A percentile compares a stretch with the other conserved stretches of the same genome.
Evolutionary conservation across 2,329 filamentous ascomycete genomes (phyloP).

Genomic region (Hymenoscyphus fraxineus): DNA sequence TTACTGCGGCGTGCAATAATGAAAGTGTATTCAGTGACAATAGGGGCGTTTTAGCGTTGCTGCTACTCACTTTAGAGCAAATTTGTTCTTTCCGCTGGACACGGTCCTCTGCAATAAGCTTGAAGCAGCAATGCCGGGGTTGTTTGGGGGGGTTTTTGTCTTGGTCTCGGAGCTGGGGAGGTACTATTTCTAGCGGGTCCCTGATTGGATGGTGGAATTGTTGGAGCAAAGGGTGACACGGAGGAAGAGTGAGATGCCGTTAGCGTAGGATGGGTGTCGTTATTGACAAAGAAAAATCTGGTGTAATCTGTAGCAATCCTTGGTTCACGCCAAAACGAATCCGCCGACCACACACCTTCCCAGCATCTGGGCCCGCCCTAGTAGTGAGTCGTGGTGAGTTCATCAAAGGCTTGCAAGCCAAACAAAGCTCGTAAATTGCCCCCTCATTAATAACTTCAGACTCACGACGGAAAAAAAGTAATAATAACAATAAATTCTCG

Average conservation of each 20-base stretch:
- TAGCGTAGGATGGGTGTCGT: constrained; percentile 19
- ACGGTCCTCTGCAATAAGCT: background rate
- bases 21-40: background rate
- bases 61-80: background rate
- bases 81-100: background rate
- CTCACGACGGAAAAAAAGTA: background rate
- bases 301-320: constrained; percentile 10
- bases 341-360: constrained; percentile 2
- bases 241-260: constrained; percentile 13
- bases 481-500: constrained; percentile 1
- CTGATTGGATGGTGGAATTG: background rate
- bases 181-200: background rate
- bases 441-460: constrained; percentile 2
- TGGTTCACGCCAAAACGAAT: background rate
- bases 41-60: background rate
- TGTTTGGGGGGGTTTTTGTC: background rate
- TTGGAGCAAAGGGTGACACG: constrained; percentile 15
- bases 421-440: background rate
- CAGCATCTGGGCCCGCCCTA: background rate
- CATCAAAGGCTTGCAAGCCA: background rate
- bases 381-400: background rate
- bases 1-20: background rate
- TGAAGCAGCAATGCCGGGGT: background rate
- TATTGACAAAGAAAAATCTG: constrained; percentile 14
- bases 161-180: background rate